phyloP scores from a whole-genome alignment of 768 basidiomycete species.

The Myochromella boudieri region DNA sequence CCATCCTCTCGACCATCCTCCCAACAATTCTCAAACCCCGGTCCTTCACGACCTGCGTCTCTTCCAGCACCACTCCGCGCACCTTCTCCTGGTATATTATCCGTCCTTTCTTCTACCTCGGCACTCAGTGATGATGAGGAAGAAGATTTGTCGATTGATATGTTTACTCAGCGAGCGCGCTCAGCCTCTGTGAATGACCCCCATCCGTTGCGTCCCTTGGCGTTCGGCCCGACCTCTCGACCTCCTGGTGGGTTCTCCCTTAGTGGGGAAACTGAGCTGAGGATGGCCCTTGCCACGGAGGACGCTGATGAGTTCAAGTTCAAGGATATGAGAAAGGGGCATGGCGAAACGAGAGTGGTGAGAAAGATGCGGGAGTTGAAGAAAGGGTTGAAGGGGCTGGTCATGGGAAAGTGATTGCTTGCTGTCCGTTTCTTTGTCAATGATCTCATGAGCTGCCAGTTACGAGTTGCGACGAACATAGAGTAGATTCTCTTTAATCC shows the following conservation, averaged over 20 bases:
- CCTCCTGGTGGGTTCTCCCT: constrained; percentile 46
- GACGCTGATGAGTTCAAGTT: constrained; percentile 22
- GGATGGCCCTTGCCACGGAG: constrained; percentile 51
- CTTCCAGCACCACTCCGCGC: constrained; percentile 14
- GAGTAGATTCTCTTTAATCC: too few relatives aligned
- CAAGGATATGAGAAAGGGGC: constrained; percentile 17
- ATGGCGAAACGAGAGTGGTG: constrained; percentile 6
- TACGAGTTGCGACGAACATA: too few relatives aligned
- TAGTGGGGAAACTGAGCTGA: constrained; percentile 59
- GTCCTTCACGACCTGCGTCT: constrained; percentile 9
- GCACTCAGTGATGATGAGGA: constrained; percentile 8
- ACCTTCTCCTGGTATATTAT: constrained; percentile 17
- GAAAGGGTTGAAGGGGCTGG: constrained; percentile 29
- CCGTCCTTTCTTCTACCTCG: constrained; percentile 17
- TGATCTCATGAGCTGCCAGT: too few relatives aligned
- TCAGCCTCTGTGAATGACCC: background rate
- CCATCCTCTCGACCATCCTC: constrained; percentile 9
- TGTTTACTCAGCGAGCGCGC: constrained; percentile 16
- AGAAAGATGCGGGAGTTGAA: constrained; percentile 14
- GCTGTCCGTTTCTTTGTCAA: too few relatives aligned
- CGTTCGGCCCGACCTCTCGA: constrained; percentile 26
- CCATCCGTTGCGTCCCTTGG: constrained; percentile 11
- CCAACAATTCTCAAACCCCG: background rate
- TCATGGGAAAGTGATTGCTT: constrained; percentile 9
- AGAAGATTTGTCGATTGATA: constrained; percentile 7